Conservation (phyloP, 2,329 filamentous ascomycete genomes). For the Calycina herbarum region DNA sequence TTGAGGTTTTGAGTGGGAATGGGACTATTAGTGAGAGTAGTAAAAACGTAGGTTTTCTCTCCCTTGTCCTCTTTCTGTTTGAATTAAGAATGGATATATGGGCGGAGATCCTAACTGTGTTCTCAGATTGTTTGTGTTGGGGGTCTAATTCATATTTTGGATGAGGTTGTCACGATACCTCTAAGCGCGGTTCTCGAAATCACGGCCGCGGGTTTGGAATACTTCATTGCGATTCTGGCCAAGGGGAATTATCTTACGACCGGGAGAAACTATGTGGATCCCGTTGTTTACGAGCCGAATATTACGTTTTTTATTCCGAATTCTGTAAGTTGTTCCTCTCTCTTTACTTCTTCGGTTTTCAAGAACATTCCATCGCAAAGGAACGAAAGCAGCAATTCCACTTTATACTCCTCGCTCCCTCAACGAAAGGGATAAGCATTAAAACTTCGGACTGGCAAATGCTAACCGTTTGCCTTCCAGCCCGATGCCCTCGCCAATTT, state of each 20-base stretch:
- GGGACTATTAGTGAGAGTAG: conserved; percentile 36
- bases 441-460: not conserved
- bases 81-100: not conserved
- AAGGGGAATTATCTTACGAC: conserved; percentile 14
- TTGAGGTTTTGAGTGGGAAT: conserved; percentile 21
- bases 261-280: conserved; percentile 20
- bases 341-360: not conserved
- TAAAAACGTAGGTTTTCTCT: not conserved
- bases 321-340: conserved; percentile 9
- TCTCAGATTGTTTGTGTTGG: conserved; percentile 53
- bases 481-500: conserved; percentile 21
- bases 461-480: not conserved
- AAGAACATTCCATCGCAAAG: not conserved
- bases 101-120: not conserved
- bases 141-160: conserved; percentile 55
- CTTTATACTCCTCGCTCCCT: no score
- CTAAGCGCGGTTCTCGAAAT: conserved; percentile 16
- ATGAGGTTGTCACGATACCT: conserved; percentile 49
- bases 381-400: no score
- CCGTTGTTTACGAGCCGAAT: conserved; percentile 20
- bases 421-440: not conserved
- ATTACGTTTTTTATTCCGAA: conserved; percentile 31
- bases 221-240: conserved; percentile 25
- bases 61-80: not conserved
- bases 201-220: conserved; percentile 18